Percentiles rank a stretch among this genome's conserved stretches.
phyloP scores from a whole-genome alignment of 805 yeast genomes.

The Kazachstania taianensis region DNA sequence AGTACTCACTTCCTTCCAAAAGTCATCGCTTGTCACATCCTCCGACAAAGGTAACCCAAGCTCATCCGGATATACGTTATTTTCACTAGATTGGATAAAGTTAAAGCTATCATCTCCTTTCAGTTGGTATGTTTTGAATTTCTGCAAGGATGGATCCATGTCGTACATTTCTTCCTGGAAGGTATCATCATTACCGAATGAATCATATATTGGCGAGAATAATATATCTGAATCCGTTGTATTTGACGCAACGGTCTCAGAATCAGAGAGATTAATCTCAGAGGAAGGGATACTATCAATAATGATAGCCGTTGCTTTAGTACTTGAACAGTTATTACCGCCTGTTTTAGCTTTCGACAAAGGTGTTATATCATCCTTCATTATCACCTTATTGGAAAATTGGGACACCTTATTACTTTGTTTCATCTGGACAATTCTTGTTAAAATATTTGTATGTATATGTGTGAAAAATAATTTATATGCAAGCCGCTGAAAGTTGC shows the following conservation, averaged over 20 bases:
- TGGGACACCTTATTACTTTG: slow-evolving; percentile 7
- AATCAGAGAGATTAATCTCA: slow-evolving; percentile 6
- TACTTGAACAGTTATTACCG: slow-evolving; percentile 1
- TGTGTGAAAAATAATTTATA: too few species aligned
- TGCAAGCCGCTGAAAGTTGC: too few species aligned
- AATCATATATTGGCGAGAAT: slow-evolving; percentile 19
- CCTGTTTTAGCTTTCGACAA: slow-evolving; percentile 8
- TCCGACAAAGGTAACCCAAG: slow-evolving; percentile 1
- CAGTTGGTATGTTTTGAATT: slow-evolving; percentile 4
- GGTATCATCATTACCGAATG: slow-evolving; percentile 8
- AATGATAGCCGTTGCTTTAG: slow-evolving; percentile 1
- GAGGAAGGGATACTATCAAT: slow-evolving; percentile 8
- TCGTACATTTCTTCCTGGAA: slow-evolving; percentile 18
- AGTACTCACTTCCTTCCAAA: slow-evolving; percentile 27
- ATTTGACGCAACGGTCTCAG: slow-evolving; percentile 5
- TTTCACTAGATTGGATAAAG: not conserved
- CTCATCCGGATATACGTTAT: not conserved
- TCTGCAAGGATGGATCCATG: slow-evolving; percentile 4
- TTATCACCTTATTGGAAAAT: slow-evolving; percentile 17
- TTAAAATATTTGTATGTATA: too few species aligned
- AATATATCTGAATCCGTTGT: slow-evolving; percentile 16
- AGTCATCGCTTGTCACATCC: slow-evolving; percentile 16
- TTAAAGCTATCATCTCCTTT: not conserved
- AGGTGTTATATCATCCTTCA: slow-evolving; percentile 22
- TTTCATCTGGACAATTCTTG: too few species aligned